Evolutionary conservation across 352 stramenopile genomes (phyloP), one percentile per base, ranked within the genome.

Genomic region (Phytophthora meadii): DNA sequence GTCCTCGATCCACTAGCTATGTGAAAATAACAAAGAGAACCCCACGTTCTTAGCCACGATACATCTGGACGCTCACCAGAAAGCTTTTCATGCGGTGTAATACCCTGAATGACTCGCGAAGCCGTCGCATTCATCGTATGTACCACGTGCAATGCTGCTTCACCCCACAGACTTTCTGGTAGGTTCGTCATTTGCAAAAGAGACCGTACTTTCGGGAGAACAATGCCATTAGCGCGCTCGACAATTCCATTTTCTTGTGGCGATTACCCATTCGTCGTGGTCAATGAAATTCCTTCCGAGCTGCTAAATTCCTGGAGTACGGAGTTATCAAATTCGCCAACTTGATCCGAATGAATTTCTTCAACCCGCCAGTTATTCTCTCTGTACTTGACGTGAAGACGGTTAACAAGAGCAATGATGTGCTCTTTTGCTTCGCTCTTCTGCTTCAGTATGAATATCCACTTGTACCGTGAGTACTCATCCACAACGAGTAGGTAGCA

Each of bases 171-270:
- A 4, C 32, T 24, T 22, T 50, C 45, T 8, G 54, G 45, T 10
- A 63, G 24, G 22, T 55, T 48, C 6, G 55, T 45, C 34, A 55
- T 63, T 0, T 44, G 14, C 2, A 63, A 24, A 3, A 63, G 14
- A 0, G 45, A 19, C n/a, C 55, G n/a, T 14, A 51, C 22, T 14
- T 55, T 63, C 4, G 44, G 34, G 4, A 63, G 3, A 0, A 55
- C 55, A 19, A 50, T 42, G 10, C 34, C 55, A 8, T 55, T 63
- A 4, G 32, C 45, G 3, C 55, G 45, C 25, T 63, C 55, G 9
- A 55, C 55, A 25, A 55, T 42, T 2, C 34, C 45, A 22, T 55
- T 54, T 40, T 60, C 52, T 32, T 41, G 51, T 24, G 27, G 52
- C 2, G 40, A 32, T 5, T 60, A 51, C 9, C 4, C 52, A 22